These are phyloP conservation scores for Spinacia oleracea DNA, from an alignment of 179 eudicot species.

Conservation along the genomic window DNA sequence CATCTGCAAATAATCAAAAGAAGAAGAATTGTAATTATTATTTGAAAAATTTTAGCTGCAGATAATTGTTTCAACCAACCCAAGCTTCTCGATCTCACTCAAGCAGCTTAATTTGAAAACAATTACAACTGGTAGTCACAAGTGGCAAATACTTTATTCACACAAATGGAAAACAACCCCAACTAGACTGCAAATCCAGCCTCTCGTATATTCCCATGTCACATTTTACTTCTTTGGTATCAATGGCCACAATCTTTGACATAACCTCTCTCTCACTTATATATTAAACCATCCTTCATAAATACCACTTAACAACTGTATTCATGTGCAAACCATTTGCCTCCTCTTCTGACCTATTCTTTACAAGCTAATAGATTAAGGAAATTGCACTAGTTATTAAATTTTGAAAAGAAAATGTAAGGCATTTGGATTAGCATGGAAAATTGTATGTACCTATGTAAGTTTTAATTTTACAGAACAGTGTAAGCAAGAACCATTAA, in stretches of 20 bases:
- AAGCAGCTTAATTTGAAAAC: not conserved
- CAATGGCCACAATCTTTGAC: not conserved
- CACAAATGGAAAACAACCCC: not conserved
- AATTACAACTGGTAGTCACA: not conserved
- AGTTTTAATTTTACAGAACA: not conserved
- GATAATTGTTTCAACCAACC: not conserved
- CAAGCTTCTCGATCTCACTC: not conserved
- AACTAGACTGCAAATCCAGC: not conserved
- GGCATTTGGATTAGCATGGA: not conserved
- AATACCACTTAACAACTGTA: not conserved
- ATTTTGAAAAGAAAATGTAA: not conserved
- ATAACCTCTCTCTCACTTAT: not conserved
- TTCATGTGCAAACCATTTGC: not conserved
- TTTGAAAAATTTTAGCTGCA: not conserved
- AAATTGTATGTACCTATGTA: not conserved
- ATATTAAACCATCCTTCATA: not conserved
- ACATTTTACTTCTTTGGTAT: not conserved
- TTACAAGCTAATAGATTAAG: not conserved
- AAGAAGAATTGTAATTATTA: not conserved
- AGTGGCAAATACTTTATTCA: not conserved
- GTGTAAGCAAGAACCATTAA: not conserved
- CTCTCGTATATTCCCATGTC: not conserved
- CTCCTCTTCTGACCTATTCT: not conserved
- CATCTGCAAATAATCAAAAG: constrained; percentile 54
- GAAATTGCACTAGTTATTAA: not conserved